Base-by-base conservation (phyloP, 495 filamentous ascomycete species). In the Pseudevernia furfuracea region DNA sequence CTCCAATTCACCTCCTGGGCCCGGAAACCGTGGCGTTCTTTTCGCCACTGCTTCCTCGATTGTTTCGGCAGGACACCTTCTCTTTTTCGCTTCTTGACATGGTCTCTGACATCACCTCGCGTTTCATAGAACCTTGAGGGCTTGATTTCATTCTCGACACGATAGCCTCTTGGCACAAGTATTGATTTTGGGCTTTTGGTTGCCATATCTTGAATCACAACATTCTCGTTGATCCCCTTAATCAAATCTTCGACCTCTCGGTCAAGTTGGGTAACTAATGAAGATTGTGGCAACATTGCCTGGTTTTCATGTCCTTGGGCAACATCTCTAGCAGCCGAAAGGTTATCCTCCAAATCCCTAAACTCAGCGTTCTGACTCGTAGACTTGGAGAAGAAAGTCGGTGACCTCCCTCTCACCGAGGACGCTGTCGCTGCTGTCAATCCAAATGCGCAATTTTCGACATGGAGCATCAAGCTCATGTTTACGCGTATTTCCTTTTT, bases 1-100 rank as follows among this genome's bases (percentile, higher is more conserved):
- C 71, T 63, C 57, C 65, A 64, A 46, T 70, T 64, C 21, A 71
- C 56, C 32, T 71, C 69, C 34, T 71, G 64, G 23, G 69, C 58
- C 25, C 32, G 58, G 58, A 71, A 71, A 17, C 67, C 69, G 30
- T 68, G 65, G n/a, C 38, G 41, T 39, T 48, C 46, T 6, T 63
- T 55, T 17, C 49, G 57, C 32, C 56, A 43, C 30, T 48, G 32
- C 11, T 60, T 53, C 48, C 36, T 32, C 6, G 58, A 21, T 32
- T 48, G 37, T 49, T 52, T 60, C n/a, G 60, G 52, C n/a, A 62
- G 59, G n/a, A 49, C 30, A 25, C 63, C 59, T 32, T 67, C 68
- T 56, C 60, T 61, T 60, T 68, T 68, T 17, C 67, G 68, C 49
- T 68, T 68, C 34, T 71, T 67, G 67, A 56, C 57, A 39, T 65